Evolutionary conservation across 2,329 filamentous ascomycete species (phyloP).

Genomic region (Neocucurbitaria cava): DNA sequence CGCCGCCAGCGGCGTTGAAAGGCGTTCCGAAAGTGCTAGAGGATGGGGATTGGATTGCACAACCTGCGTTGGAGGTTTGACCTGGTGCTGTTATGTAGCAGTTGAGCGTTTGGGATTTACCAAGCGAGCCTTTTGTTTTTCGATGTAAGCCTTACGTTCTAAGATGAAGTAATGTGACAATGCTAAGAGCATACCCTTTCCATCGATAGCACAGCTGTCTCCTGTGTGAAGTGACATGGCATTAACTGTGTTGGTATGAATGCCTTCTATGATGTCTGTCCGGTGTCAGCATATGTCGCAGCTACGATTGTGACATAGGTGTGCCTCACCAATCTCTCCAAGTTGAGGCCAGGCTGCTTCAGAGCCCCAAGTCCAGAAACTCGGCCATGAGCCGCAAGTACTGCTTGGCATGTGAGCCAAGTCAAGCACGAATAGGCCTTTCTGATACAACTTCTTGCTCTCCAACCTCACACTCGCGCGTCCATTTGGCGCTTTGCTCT

Average conservation of each 20-base stretch:
- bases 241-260: slow-evolving; percentile 29
- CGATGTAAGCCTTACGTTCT: not conserved
- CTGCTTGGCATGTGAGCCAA: slow-evolving; percentile 55
- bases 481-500: slow-evolving; percentile 41
- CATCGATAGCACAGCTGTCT: slow-evolving; percentile 25
- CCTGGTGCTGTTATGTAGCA: slow-evolving; percentile 24
- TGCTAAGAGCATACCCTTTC: not conserved
- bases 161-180: not conserved
- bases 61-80: slow-evolving; percentile 22
- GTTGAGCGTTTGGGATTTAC: slow-evolving; percentile 19
- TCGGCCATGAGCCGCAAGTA: slow-evolving; percentile 53
- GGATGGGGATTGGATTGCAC: slow-evolving; percentile 13
- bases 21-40: slow-evolving; percentile 22
- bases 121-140: slow-evolving; percentile 5
- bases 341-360: slow-evolving; percentile 27
- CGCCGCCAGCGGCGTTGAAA: slow-evolving; percentile 42
- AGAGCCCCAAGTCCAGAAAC: slow-evolving; percentile 48
- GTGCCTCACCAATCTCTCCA: slow-evolving; percentile 34
- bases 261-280: slow-evolving; percentile 52
- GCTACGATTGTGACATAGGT: not conserved
- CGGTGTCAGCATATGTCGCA: not conserved
- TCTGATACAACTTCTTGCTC: slow-evolving; percentile 51
- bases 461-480: slow-evolving; percentile 54
- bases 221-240: slow-evolving; percentile 26
- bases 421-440: slow-evolving; percentile 54